Percentiles rank a stretch among this genome's conserved stretches.
These are phyloP conservation scores for Lepidopterella palustris DNA, from an alignment of 495 filamentous ascomycete species.

Conservation along the genomic window DNA sequence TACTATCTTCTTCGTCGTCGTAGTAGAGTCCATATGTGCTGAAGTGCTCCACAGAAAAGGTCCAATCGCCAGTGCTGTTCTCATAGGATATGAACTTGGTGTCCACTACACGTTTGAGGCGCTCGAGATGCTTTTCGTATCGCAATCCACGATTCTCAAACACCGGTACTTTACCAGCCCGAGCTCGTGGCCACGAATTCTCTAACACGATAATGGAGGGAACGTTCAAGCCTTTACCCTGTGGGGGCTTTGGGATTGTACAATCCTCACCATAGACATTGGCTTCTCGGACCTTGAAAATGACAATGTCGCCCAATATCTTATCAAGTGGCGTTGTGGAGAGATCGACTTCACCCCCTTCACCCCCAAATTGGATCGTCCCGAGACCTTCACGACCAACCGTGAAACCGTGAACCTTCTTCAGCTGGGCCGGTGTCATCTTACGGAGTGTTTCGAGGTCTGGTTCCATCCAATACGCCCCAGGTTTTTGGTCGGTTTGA, in stretches of 20 bases:
- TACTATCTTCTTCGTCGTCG: slow-evolving; percentile 64
- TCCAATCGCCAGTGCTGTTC: slow-evolving; percentile 72
- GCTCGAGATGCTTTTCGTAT: slow-evolving; percentile 73
- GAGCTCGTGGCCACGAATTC: slow-evolving; percentile 80
- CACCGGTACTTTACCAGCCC: slow-evolving; percentile 50
- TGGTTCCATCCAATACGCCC: slow-evolving; percentile 82
- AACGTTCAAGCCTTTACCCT: slow-evolving; percentile 84
- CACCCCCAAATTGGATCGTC: slow-evolving; percentile 59
- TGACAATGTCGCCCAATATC: slow-evolving; percentile 65
- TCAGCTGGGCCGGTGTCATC: slow-evolving; percentile 66
- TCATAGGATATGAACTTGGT: slow-evolving; percentile 79
- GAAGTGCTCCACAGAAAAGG: slow-evolving; percentile 87
- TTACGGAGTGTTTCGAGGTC: slow-evolving; percentile 59
- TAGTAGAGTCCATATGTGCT: slow-evolving; percentile 92
- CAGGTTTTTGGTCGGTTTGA: slow-evolving; percentile 52
- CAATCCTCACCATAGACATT: slow-evolving; percentile 71
- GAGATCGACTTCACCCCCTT: slow-evolving; percentile 60
- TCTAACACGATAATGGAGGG: slow-evolving; percentile 77
- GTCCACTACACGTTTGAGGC: slow-evolving; percentile 66
- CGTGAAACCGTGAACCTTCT: slow-evolving; percentile 61
- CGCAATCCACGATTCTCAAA: slow-evolving; percentile 46
- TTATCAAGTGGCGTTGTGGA: slow-evolving; percentile 62
- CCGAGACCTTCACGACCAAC: slow-evolving; percentile 79
- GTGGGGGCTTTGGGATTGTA: slow-evolving; percentile 60
- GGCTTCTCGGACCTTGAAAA: slow-evolving; percentile 63